phyloP scores from a whole-genome alignment of 148 eudicot species.

The Beta vulgaris region DNA sequence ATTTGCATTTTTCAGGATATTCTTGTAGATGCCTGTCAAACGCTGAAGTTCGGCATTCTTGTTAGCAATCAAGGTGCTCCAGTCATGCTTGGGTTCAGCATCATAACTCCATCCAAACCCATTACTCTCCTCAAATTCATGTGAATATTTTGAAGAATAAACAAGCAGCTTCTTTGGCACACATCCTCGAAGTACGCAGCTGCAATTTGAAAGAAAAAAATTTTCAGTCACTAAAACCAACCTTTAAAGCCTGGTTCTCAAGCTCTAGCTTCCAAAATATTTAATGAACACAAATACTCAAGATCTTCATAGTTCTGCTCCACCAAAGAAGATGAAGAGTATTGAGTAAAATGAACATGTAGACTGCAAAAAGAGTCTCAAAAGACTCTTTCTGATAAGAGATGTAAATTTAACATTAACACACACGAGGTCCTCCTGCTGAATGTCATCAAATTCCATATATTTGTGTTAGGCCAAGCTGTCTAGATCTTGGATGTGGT shows the following conservation, averaged over 20 bases:
- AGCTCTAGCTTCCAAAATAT: background rate
- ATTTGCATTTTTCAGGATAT: slow-evolving; percentile 69
- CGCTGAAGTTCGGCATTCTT: slow-evolving; percentile 96
- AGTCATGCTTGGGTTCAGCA: slow-evolving; percentile 88
- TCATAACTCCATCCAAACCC: slow-evolving; percentile 97
- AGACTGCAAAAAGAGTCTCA: background rate
- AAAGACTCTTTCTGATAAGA: background rate
- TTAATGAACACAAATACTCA: background rate
- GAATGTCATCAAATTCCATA: background rate
- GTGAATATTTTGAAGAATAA: slow-evolving; percentile 83
- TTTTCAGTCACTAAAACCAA: background rate
- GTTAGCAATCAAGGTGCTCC: slow-evolving; percentile 94
- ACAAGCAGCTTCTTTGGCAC: slow-evolving; percentile 96
- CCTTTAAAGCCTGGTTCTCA: slow-evolving; percentile 11
- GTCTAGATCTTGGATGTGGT: background rate
- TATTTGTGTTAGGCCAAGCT: background rate
- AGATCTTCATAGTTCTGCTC: background rate
- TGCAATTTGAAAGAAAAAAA: slow-evolving; percentile 29
- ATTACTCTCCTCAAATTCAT: slow-evolving; percentile 90
- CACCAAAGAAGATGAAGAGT: background rate
- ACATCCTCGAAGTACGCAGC: slow-evolving; percentile 99
- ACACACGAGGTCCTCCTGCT: background rate
- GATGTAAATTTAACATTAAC: background rate
- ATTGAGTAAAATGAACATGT: background rate
- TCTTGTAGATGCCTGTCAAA: slow-evolving; percentile 87